A percentile compares a stretch with the other conserved stretches of the same genome.
Conservation (phyloP, 2,329 filamentous ascomycete genomes). For the Furcasterigmium furcatum region DNA sequence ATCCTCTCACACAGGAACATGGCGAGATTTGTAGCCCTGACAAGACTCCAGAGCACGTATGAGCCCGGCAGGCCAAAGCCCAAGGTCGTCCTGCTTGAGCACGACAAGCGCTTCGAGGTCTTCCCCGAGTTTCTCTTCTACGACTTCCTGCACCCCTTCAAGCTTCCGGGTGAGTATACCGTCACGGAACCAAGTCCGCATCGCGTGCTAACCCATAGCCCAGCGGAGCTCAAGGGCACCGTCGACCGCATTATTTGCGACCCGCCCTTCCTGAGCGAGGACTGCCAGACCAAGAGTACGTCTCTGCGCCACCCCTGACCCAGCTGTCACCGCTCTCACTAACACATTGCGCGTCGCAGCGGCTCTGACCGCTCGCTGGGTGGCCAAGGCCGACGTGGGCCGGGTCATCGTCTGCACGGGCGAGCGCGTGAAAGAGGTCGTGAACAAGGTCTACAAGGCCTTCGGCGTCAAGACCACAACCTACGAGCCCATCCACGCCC, state of each 20-base stretch:
- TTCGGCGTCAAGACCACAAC: slow-evolving; percentile 62
- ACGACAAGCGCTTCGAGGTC: slow-evolving; percentile 69
- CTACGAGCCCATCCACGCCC: slow-evolving; percentile 67
- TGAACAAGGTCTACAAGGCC: slow-evolving; percentile 64
- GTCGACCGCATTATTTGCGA: slow-evolving; percentile 72
- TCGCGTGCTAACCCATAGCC: background rate
- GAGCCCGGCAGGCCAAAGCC: slow-evolving; percentile 39
- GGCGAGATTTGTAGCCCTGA: background rate
- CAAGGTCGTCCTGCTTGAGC: slow-evolving; percentile 66
- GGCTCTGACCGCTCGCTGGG: slow-evolving; percentile 72
- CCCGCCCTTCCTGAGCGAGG: slow-evolving; percentile 75
- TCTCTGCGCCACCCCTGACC: too few species aligned
- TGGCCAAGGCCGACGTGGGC: slow-evolving; percentile 44
- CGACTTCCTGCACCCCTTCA: slow-evolving; percentile 67
- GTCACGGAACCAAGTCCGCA: background rate
- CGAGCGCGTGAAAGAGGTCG: slow-evolving; percentile 67
- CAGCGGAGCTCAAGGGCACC: slow-evolving; percentile 55
- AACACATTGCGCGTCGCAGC: too few species aligned
- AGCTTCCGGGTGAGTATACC: slow-evolving; percentile 50
- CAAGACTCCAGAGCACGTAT: background rate
- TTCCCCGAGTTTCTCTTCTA: slow-evolving; percentile 74
- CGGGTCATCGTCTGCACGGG: slow-evolving; percentile 70
- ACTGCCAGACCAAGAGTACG: slow-evolving; percentile 76
- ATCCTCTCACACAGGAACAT: background rate
- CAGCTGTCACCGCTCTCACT: too few species aligned